These are phyloP conservation scores for Calocybe indica DNA, from an alignment of 768 basidiomycete species.

Conservation along the genomic window DNA sequence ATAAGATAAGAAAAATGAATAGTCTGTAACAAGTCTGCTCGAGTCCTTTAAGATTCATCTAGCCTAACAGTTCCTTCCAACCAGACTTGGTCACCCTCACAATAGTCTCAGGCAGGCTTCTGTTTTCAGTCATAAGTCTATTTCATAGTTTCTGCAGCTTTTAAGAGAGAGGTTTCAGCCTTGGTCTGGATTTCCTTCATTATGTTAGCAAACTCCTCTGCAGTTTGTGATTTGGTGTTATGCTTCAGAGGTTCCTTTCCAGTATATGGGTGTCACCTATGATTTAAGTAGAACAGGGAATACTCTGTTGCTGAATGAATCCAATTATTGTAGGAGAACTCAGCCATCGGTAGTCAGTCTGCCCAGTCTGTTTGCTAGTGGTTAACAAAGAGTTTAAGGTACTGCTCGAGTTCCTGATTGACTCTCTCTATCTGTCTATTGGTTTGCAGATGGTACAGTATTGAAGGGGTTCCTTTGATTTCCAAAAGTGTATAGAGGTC, in stretches of 20 bases:
- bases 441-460: constrained; percentile 28
- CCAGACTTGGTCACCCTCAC: constrained; percentile 13
- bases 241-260: constrained; percentile 6
- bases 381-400: constrained; percentile 17
- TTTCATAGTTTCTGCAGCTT: constrained; percentile 13
- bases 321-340: constrained; percentile 25
- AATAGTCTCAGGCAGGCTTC: background rate
- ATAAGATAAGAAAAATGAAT: too few species aligned
- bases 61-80: constrained; percentile 2
- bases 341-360: constrained; percentile 16
- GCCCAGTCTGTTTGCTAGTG: constrained; percentile 22
- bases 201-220: constrained; percentile 12
- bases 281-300: constrained; percentile 20
- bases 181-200: constrained; percentile 10
- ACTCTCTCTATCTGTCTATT: constrained; percentile 16
- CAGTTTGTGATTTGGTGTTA: constrained; percentile 5
- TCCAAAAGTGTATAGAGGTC: constrained; percentile 1
- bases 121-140: constrained; percentile 6
- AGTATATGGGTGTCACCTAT: constrained; percentile 16
- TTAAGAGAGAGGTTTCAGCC: constrained; percentile 1
- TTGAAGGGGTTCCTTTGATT: constrained; percentile 16
- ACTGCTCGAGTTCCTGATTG: constrained; percentile 20
- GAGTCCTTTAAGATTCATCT: too few species aligned
- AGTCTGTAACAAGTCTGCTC: too few species aligned
- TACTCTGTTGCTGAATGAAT: constrained; percentile 14